Conservation (phyloP, 2,329 filamentous ascomycete species). For the Exophiala aquamarina region DNA sequence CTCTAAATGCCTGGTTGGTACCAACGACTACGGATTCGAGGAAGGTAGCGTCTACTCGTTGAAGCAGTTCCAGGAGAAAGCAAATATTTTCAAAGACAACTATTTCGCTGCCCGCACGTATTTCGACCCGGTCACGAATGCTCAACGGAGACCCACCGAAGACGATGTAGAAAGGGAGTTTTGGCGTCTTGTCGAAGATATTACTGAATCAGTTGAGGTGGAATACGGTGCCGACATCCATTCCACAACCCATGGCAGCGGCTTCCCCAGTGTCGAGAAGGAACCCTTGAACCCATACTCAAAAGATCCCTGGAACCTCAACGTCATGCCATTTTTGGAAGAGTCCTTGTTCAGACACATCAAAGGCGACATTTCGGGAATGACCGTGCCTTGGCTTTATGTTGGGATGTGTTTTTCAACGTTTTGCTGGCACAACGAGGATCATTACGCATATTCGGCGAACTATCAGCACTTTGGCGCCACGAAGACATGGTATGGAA, state of each 20-base stretch:
- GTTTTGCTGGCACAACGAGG: slow-evolving; percentile 99
- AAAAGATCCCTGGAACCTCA: slow-evolving; percentile 92
- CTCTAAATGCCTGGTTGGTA: slow-evolving; percentile 88
- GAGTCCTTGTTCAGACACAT: slow-evolving; percentile 96
- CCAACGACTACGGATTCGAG: slow-evolving; percentile 95
- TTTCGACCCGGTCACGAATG: slow-evolving; percentile 79
- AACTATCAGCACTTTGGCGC: slow-evolving; percentile 98
- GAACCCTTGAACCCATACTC: slow-evolving; percentile 85
- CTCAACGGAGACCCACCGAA: slow-evolving; percentile 78
- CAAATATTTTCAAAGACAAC: slow-evolving; percentile 87
- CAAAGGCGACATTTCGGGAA: slow-evolving; percentile 96
- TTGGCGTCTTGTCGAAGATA: slow-evolving; percentile 89
- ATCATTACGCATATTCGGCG: slow-evolving; percentile 95
- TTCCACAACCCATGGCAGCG: slow-evolving; percentile 94
- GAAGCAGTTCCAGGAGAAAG: slow-evolving; percentile 93
- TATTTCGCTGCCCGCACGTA: slow-evolving; percentile 92
- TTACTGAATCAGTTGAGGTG: slow-evolving; percentile 94
- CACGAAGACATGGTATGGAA: slow-evolving; percentile 99
- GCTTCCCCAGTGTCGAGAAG: slow-evolving; percentile 91
- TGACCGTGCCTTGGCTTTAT: slow-evolving; percentile 99
- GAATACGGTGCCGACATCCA: slow-evolving; percentile 98
- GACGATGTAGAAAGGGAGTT: slow-evolving; percentile 97
- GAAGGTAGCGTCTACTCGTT: slow-evolving; percentile 95
- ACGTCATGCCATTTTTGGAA: slow-evolving; percentile 82
- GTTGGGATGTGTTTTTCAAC: slow-evolving; percentile 99